phyloP scores from a whole-genome alignment of 768 basidiomycete species.

The Plicaturopsis crispa region DNA sequence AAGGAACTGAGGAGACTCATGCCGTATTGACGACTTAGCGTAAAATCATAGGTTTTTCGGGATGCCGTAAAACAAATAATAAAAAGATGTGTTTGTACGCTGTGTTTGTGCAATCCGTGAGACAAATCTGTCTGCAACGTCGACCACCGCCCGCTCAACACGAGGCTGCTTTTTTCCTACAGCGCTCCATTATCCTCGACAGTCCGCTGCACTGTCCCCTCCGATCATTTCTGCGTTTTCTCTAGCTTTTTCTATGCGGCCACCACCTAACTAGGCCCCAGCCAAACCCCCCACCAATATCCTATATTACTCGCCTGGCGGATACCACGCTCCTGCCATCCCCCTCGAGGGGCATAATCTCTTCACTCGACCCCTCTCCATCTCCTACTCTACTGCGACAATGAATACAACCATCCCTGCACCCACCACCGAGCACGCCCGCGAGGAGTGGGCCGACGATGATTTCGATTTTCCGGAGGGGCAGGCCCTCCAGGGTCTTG shows the following conservation, averaged over 20 bases:
- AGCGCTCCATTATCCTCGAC: no score
- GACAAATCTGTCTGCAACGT: constrained; percentile 9
- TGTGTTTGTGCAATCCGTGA: constrained; percentile 8
- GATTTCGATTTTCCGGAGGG: constrained; percentile 84
- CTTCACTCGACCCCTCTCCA: constrained; percentile 8
- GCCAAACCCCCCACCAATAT: no score
- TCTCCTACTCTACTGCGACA: constrained; percentile 14
- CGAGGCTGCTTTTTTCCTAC: constrained; percentile 4
- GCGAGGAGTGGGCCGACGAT: constrained; percentile 83
- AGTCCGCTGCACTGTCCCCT: no score
- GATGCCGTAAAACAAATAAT: constrained; percentile 2
- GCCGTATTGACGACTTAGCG: constrained; percentile 50
- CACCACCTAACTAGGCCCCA: no score
- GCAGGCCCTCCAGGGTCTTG: constrained; percentile 52
- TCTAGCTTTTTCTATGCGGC: constrained; percentile 4
- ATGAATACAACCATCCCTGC: constrained; percentile 55
- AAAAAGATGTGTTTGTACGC: constrained; percentile 20
- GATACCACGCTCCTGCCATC: constrained; percentile 9
- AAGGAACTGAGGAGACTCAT: constrained; percentile 50
- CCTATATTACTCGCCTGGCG: constrained; percentile 1
- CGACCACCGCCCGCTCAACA: no score
- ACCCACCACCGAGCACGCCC: constrained; percentile 40
- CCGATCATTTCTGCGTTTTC: constrained; percentile 15
- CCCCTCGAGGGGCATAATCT: constrained; percentile 12
- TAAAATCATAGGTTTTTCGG: neutral